These are phyloP conservation scores for Naganishia friedmannii DNA, from an alignment of 768 basidiomycete species.

Conservation along the genomic window DNA sequence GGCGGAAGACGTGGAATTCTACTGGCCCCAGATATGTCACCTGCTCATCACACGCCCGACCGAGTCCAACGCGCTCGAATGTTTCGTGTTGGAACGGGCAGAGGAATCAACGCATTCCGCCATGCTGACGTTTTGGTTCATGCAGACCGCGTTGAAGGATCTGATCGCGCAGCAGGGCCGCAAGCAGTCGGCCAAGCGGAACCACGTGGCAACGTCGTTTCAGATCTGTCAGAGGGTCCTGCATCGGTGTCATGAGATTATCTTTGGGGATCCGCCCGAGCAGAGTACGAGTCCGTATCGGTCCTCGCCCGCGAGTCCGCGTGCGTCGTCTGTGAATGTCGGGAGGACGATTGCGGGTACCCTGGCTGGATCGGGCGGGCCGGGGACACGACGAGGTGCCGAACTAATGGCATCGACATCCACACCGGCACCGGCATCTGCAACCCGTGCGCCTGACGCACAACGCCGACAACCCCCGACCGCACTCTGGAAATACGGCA, in stretches of 20 bases:
- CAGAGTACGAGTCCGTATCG: conserved; percentile 68
- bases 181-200: too few relatives aligned
- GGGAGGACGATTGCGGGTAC: neutral
- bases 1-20: conserved; percentile 56
- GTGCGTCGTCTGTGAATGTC: conserved; percentile 42
- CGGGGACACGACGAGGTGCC: neutral
- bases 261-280: conserved; percentile 80
- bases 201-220: conserved; percentile 78
- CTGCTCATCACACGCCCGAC: conserved; percentile 89
- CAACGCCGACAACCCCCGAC: neutral
- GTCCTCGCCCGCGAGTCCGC: conserved; percentile 57
- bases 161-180: conserved; percentile 60
- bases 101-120: conserved; percentile 92
- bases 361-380: neutral
- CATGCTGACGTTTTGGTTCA: conserved; percentile 97
- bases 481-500: neutral
- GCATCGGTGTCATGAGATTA: conserved; percentile 90
- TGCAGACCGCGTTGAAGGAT: conserved; percentile 91
- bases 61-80: conserved; percentile 85
- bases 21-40: conserved; percentile 63
- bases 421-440: neutral
- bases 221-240: conserved; percentile 85
- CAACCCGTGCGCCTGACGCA: too few relatives aligned
- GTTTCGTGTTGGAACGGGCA: conserved; percentile 82
- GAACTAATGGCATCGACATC: neutral